These are phyloP conservation scores for Rhizopus stolonifer DNA, from an alignment of 371 early-diverging fungal genomes.

Conservation along the genomic window DNA sequence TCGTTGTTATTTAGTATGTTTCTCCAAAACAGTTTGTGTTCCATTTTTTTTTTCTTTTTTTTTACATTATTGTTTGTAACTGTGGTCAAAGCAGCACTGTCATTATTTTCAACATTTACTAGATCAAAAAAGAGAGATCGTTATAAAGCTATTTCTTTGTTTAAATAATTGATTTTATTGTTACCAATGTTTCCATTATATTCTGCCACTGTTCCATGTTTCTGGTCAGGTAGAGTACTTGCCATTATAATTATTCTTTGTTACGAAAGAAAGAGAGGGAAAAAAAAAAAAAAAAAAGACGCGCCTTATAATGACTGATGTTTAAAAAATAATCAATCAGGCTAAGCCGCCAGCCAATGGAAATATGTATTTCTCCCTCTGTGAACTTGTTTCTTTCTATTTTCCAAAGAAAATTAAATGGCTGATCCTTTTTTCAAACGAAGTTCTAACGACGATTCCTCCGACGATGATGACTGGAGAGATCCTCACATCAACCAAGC, in stretches of 20 bases:
- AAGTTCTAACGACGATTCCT: slow-evolving; percentile 1
- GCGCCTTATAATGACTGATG: neutral
- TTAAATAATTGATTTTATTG: neutral
- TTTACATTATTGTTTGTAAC: slow-evolving; percentile 1
- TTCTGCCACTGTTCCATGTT: slow-evolving; percentile 20
- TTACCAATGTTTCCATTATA: slow-evolving; percentile 13
- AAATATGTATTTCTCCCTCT: neutral
- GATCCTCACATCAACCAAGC: slow-evolving; percentile 2
- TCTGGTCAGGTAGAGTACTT: slow-evolving; percentile 12
- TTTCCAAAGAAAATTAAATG: slow-evolving; percentile 11
- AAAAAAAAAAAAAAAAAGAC: slow-evolving; percentile 5
- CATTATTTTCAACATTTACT: slow-evolving; percentile 15
- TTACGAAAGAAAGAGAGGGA: too few relatives aligned
- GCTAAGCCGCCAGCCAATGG: neutral
- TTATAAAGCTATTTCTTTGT: too few relatives aligned
- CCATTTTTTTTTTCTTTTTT: neutral
- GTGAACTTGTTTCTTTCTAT: neutral
- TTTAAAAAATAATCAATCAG: neutral
- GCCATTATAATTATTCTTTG: slow-evolving; percentile 2
- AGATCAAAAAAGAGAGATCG: neutral
- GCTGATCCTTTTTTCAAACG: slow-evolving; percentile 24
- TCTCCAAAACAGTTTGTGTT: neutral
- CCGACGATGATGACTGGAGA: slow-evolving; percentile 25
- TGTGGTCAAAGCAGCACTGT: neutral
- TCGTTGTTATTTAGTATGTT: too few relatives aligned